Evolutionary conservation across 2,329 filamentous ascomycete genomes (phyloP).

Genomic region (Lasiodiplodia sp.): DNA sequence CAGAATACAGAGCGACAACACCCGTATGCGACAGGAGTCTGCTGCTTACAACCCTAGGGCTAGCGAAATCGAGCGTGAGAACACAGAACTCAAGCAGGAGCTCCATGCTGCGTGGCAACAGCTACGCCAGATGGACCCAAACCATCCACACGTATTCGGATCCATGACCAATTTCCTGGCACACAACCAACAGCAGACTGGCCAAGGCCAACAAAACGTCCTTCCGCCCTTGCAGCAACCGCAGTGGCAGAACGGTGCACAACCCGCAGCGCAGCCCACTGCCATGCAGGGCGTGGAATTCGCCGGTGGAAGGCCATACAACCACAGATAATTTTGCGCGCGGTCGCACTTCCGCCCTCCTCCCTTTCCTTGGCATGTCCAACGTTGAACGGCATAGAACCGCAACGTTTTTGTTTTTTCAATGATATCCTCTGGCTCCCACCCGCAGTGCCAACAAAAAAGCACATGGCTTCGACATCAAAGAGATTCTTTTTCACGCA

Average conservation of each 20-base stretch:
- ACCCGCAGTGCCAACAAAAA: slow-evolving; percentile 10
- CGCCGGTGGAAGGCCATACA: slow-evolving; percentile 45
- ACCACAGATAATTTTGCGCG: slow-evolving; percentile 24
- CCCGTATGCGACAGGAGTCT: slow-evolving; percentile 49
- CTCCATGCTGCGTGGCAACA: slow-evolving; percentile 55
- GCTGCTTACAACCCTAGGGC: slow-evolving; percentile 42
- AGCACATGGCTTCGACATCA: slow-evolving; percentile 12
- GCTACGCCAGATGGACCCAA: slow-evolving; percentile 55
- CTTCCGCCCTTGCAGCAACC: slow-evolving; percentile 50
- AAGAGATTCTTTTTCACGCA: slow-evolving; percentile 27
- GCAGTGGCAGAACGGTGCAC: slow-evolving; percentile 36
- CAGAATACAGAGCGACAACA: slow-evolving; percentile 48
- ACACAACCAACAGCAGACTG: slow-evolving; percentile 39
- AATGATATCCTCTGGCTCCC: slow-evolving; percentile 13
- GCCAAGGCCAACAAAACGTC: slow-evolving; percentile 34
- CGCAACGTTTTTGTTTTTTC: not conserved
- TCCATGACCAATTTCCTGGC: slow-evolving; percentile 53
- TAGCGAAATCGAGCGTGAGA: slow-evolving; percentile 56
- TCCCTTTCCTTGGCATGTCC: slow-evolving; percentile 4
- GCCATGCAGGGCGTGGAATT: slow-evolving; percentile 61
- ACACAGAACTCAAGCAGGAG: slow-evolving; percentile 56
- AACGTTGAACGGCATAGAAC: not conserved
- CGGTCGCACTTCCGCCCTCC: not conserved
- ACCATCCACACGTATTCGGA: slow-evolving; percentile 56
- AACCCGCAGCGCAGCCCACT: slow-evolving; percentile 41